Conservation (phyloP, 1,139 yeast species). For the Hemisphaericaspora xylanilytica region DNA sequence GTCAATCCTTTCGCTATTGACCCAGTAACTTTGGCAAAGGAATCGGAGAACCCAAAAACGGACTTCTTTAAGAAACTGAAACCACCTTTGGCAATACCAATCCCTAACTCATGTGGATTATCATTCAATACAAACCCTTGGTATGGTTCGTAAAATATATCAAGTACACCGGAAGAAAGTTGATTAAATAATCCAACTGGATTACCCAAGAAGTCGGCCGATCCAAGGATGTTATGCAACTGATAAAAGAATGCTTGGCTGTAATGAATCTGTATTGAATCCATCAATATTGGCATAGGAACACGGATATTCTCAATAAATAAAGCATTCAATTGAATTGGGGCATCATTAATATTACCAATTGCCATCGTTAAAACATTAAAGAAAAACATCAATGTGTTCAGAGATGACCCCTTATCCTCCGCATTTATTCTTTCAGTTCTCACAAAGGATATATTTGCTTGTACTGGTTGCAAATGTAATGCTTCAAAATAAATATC, state of each 20-base stretch:
- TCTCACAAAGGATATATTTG: conserved; percentile 87
- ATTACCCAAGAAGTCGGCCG: conserved; percentile 94
- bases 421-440: conserved; percentile 74
- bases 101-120: conserved; percentile 93
- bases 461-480: conserved; percentile 87
- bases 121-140: conserved; percentile 93
- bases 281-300: conserved; percentile 70
- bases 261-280: conserved; percentile 79
- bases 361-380: conserved; percentile 94
- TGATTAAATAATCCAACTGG: conserved; percentile 96
- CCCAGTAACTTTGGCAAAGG: conserved; percentile 89
- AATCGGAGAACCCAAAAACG: conserved; percentile 91
- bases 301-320: conserved; percentile 87
- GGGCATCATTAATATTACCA: conserved; percentile 97
- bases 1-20: conserved; percentile 93
- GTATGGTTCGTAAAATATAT: conserved; percentile 95
- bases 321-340: conserved; percentile 83
- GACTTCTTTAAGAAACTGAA: conserved; percentile 90
- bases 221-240: conserved; percentile 87
- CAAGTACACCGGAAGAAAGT: conserved; percentile 91
- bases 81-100: conserved; percentile 95
- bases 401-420: conserved; percentile 57
- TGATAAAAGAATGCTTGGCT: conserved; percentile 92
- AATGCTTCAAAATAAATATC: conserved; percentile 91
- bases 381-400: conserved; percentile 69